Base-by-base conservation (phyloP, 768 basidiomycete genomes). In the Mycena amicta region DNA sequence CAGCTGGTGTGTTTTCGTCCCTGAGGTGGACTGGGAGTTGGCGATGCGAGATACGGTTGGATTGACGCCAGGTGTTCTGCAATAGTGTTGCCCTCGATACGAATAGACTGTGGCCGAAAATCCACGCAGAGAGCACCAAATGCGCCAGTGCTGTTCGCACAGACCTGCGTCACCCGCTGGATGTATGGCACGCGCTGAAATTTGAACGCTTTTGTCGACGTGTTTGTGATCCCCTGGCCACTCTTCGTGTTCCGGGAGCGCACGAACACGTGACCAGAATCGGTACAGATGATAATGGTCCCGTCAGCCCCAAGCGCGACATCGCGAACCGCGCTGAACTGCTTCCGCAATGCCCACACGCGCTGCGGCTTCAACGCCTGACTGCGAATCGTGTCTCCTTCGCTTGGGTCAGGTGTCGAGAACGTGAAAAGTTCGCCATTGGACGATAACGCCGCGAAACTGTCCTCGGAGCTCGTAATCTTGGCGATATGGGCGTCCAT, bases 361-460 rank as follows among this genome's bases (percentile, higher is more conserved):
- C 93, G 85, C 70, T 95, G 93, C 0, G 96, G 94, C 65, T 89
- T 90, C 56, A 90, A 82, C 18, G 73, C 75, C 4, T 16, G 46
- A 26, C 62, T 53, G 43, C 61, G 70, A 55, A 51, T 64, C 62
- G 33, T 72, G 75, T 77, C 74, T 18, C 71, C 54, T 37, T 77
- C 69, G 11, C 70, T 62, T 3, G 70, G 68, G 28, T 71, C 66
- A 0, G 78, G 77, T 1, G 83, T 71, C 3, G 80, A 75, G 67
- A 95, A 97, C 0, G 88, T 90, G 70, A 93, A 98, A 2, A 98
- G 83, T 70, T 98, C 96, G n/a, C 96, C 96, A 50, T 87, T 87
- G 1, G 82, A 83, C 0, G 92, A 89, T 3, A 98, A 75, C 0
- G 93, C 91, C 0, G 90, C 94, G 63, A 98, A 92, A 1, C 82